These are phyloP conservation scores for Coemansia sp. DNA, from an alignment of 192 early-diverging fungal species.

Conservation along the genomic window DNA sequence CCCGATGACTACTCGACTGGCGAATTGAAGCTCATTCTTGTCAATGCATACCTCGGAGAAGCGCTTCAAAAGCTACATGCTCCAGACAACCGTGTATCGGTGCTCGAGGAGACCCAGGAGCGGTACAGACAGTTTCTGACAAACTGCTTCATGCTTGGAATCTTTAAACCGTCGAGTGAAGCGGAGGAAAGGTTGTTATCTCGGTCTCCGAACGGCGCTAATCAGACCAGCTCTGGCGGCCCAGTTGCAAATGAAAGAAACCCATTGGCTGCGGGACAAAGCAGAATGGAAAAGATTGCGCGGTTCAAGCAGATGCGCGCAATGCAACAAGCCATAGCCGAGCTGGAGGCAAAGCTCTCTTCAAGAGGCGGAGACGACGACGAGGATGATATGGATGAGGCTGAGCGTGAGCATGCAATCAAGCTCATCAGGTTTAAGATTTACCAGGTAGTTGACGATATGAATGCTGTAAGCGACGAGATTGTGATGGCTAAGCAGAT, in stretches of 20 bases:
- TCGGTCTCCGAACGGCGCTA: conserved; percentile 39
- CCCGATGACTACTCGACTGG: conserved; percentile 84
- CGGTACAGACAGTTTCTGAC: conserved; percentile 33
- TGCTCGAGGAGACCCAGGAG: conserved; percentile 20
- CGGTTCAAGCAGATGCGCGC: conserved; percentile 60
- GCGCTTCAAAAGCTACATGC: conserved; percentile 33
- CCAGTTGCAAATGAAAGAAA: background rate
- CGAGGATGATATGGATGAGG: conserved; percentile 66
- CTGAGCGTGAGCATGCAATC: conserved; percentile 73
- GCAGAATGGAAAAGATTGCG: conserved; percentile 39
- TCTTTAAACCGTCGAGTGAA: conserved; percentile 47
- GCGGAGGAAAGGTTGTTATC: conserved; percentile 34
- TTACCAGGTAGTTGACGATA: conserved; percentile 70
- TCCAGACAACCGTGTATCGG: conserved; percentile 5
- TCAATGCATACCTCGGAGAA: conserved; percentile 43
- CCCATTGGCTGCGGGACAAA: conserved; percentile 12
- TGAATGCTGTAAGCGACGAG: conserved; percentile 77
- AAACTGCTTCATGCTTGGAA: conserved; percentile 23
- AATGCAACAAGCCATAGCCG: conserved; percentile 76
- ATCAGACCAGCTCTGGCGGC: conserved; percentile 21
- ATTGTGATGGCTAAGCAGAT: conserved; percentile 76
- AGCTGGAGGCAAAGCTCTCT: conserved; percentile 72
- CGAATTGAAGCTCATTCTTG: conserved; percentile 65
- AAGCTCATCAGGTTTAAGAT: conserved; percentile 75
- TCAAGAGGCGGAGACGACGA: background rate